A percentile compares a stretch with the other conserved stretches of the same genome.
Evolutionary conservation across 495 filamentous ascomycete species (phyloP).

Genomic region (Bryoglossum gracile): DNA sequence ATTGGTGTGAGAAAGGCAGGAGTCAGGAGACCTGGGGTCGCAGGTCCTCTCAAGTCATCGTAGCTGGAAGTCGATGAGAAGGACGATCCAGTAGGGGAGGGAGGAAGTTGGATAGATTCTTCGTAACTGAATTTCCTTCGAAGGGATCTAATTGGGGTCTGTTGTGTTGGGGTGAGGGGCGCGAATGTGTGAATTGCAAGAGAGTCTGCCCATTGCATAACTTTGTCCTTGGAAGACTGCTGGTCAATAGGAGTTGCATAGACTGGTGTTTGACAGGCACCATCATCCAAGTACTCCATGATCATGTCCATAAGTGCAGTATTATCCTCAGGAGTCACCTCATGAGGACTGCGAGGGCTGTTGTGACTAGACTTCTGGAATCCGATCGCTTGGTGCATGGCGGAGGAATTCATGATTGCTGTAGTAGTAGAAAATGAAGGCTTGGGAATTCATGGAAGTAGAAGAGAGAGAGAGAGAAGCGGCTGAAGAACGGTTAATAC

Average conservation of each 20-base stretch:
- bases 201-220: conserved; percentile 7
- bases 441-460: not conserved
- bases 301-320: conserved; percentile 7
- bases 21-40: no score
- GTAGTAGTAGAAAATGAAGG: not conserved
- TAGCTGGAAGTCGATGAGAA: conserved; percentile 5
- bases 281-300: not conserved
- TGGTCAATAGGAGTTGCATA: not conserved
- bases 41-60: not conserved
- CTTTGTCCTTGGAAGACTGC: not conserved
- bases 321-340: not conserved
- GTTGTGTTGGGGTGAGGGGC: no score
- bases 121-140: not conserved
- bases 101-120: not conserved
- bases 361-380: not conserved
- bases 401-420: not conserved
- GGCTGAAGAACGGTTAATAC: no score
- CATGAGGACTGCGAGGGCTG: no score
- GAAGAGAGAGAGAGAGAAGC: not conserved
- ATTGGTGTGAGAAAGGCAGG: no score
- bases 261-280: not conserved
- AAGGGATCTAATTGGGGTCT: not conserved
- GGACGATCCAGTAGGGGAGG: not conserved
- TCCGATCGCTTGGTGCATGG: not conserved
- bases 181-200: no score